These are phyloP conservation scores for Malus asiatica DNA, from an alignment of 306 rosid genomes.

Conservation along the genomic window DNA sequence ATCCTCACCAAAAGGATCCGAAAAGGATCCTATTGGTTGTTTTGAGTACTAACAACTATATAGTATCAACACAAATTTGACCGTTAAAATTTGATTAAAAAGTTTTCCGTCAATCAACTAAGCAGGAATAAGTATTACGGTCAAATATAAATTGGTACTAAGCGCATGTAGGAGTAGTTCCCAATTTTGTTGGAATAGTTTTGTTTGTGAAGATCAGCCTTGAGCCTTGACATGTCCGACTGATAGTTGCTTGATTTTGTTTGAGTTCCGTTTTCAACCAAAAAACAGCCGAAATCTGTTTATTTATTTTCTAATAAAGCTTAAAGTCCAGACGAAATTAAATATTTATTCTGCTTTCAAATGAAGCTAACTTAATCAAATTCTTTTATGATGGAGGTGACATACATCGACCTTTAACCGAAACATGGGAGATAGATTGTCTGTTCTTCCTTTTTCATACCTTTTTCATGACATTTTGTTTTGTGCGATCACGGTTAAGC, in stretches of 20 bases:
- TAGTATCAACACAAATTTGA: background rate
- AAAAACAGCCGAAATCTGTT: background rate
- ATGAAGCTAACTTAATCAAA: background rate
- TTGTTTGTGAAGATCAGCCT: too few species aligned
- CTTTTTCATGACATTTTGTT: accelerated
- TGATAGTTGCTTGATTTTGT: too few species aligned
- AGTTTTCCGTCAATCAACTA: too few species aligned
- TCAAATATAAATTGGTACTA: too few species aligned
- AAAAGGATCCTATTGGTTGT: too few species aligned
- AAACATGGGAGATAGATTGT: background rate
- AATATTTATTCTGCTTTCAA: background rate
- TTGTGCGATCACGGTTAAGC: too few species aligned
- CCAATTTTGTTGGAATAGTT: too few species aligned
- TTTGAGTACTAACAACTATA: background rate
- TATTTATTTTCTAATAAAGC: background rate
- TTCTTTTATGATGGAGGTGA: background rate
- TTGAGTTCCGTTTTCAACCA: too few species aligned
- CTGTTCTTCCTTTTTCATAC: too few species aligned
- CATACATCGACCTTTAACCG: background rate
- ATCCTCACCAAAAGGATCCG: too few species aligned
- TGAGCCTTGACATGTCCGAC: background rate
- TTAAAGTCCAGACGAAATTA: background rate
- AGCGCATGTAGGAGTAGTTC: too few species aligned
- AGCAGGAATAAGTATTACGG: too few species aligned
- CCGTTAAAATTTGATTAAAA: background rate